Evolutionary conservation across 2,329 filamentous ascomycete species (phyloP).

Genomic region (Aspergillus persii): DNA sequence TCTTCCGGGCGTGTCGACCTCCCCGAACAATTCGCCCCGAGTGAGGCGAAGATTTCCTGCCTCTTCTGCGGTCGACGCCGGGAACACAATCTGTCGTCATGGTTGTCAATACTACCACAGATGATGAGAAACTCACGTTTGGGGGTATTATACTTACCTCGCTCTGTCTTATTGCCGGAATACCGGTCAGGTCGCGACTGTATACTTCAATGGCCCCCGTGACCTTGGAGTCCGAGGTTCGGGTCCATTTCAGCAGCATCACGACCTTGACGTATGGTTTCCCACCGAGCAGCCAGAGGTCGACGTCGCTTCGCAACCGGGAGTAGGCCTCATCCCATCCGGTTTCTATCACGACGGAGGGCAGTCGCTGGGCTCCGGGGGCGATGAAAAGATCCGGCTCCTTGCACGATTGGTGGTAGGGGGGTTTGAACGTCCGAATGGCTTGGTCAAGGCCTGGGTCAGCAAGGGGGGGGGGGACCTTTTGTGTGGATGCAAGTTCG

Average conservation of each 20-base stretch:
- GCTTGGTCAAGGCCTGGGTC: background rate
- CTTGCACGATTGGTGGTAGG: background rate
- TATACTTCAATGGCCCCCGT: background rate
- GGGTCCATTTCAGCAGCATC: background rate
- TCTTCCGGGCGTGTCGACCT: background rate
- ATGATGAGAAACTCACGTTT: background rate
- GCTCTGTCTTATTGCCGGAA: background rate
- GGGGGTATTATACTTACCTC: background rate
- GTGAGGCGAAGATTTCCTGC: background rate
- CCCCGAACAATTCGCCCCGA: background rate
- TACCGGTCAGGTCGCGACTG: background rate
- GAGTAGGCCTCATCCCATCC: background rate
- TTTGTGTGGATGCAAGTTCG: no score
- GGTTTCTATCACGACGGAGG: background rate
- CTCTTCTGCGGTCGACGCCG: background rate
- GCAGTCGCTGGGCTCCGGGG: background rate
- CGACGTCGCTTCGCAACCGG: background rate
- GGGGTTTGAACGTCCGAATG: background rate
- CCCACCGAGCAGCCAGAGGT: background rate
- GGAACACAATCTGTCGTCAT: background rate
- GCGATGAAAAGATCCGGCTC: background rate
- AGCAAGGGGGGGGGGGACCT: no score
- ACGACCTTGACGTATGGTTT: background rate
- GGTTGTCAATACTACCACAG: background rate
- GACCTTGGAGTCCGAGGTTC: background rate